Evolutionary conservation across 768 basidiomycete genomes (phyloP).

Genomic region (Lentinula guzmanii): DNA sequence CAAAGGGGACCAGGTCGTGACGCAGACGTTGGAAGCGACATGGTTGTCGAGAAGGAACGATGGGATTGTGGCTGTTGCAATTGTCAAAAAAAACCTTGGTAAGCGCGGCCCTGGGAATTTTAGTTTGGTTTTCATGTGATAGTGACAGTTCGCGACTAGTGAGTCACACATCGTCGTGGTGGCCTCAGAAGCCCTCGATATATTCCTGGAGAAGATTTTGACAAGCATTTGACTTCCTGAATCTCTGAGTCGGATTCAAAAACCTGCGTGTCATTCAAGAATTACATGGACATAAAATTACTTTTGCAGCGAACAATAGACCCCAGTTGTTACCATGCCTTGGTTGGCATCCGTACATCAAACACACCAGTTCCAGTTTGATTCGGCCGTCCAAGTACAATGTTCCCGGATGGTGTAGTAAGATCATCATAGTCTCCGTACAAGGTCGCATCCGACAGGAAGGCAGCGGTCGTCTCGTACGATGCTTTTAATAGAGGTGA

Average conservation of each 20-base stretch:
- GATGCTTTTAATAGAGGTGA: slow-evolving; percentile 98
- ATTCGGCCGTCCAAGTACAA: slow-evolving; percentile 85
- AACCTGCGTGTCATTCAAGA: neutral
- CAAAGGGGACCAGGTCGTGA: slow-evolving; percentile 47
- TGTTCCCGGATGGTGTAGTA: slow-evolving; percentile 82
- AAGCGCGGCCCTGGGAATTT: neutral
- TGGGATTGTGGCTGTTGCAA: neutral
- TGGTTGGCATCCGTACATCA: slow-evolving; percentile 66
- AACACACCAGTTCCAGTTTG: slow-evolving; percentile 94
- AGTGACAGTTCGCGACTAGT: neutral
- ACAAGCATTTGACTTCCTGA: no score
- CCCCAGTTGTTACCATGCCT: neutral
- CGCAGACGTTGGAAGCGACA: slow-evolving; percentile 8
- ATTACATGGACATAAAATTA: neutral
- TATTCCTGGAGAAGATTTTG: no score
- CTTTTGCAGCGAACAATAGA: slow-evolving; percentile 4
- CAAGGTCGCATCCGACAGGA: slow-evolving; percentile 91
- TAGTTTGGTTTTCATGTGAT: neutral
- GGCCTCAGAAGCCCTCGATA: no score
- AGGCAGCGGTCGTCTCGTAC: slow-evolving; percentile 91
- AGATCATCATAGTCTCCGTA: slow-evolving; percentile 95
- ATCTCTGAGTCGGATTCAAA: neutral
- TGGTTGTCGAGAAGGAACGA: slow-evolving; percentile 11
- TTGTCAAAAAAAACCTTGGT: neutral
- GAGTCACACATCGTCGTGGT: neutral